Conservation (phyloP, 768 basidiomycete species). For the Panaeolus cyanescens region DNA sequence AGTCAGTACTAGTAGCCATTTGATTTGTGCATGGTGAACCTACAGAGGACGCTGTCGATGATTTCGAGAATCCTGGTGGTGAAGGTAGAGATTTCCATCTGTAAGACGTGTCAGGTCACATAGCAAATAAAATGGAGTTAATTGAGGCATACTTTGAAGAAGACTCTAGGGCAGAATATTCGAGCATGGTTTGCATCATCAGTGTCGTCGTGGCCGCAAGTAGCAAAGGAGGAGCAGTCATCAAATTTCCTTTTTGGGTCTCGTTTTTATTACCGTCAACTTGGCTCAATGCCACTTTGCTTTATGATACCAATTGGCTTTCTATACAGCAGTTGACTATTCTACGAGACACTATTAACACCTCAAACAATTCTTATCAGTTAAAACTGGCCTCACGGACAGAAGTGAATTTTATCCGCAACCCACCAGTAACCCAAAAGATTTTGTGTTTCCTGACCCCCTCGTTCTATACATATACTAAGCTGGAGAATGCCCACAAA, state of each 20-base stretch:
- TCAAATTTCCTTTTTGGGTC: background rate
- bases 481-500: too few relatives aligned
- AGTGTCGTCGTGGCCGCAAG: background rate
- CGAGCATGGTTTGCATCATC: slow-evolving; percentile 26
- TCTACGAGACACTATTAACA: too few relatives aligned
- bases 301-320: too few relatives aligned
- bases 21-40: background rate
- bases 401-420: too few relatives aligned
- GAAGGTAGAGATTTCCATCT: slow-evolving; percentile 69
- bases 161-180: slow-evolving; percentile 43
- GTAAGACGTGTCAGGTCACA: background rate
- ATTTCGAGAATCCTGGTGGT: slow-evolving; percentile 67
- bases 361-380: too few relatives aligned
- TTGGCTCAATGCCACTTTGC: too few relatives aligned
- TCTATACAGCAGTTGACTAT: too few relatives aligned
- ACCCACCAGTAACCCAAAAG: too few relatives aligned
- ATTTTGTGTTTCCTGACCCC: too few relatives aligned
- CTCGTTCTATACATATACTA: too few relatives aligned
- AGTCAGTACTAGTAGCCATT: background rate
- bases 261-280: too few relatives aligned
- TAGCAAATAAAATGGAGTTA: background rate
- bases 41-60: slow-evolving; percentile 19
- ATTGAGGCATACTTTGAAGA: slow-evolving; percentile 33
- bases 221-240: background rate
- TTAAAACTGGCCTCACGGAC: too few relatives aligned